Base-by-base conservation (phyloP, 2,329 filamentous ascomycete species). In the Didymella keratinophila region DNA sequence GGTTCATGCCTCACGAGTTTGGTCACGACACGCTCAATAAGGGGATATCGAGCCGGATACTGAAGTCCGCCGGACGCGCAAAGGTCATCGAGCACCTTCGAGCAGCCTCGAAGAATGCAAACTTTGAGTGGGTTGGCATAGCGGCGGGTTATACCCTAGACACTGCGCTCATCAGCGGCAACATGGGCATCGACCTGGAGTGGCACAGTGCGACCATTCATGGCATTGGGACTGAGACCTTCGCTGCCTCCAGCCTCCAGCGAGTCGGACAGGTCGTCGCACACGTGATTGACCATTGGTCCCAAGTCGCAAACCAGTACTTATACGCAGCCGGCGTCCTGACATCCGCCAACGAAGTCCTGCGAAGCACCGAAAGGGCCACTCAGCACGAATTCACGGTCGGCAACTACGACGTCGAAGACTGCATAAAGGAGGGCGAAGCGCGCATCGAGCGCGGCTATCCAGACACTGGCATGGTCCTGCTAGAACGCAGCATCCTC, bases 1-100 rank as follows among this genome's bases (percentile, higher is more conserved):
- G 76, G 16, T 77, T 80, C 63, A 72, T 81, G 27, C 78, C 79
- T 11, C 69, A 74, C 27, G 79, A 81, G 54, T 81, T 78, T 59
- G 78, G 76, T 42, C 74, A 72, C 36, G 69, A 73, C 49, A 64
- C 71, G 23, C 60, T 75, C 28, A 78, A 78, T 58, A 42, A 55
- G 16, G 45, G 48, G 4, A 63, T 78, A 8, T 70, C 73, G 46
- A 51, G 58, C 14, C 70, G 76, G 9, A 54, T 78, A 11, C 65
- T 72, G 18, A 72, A 71, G 10, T 65, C 64, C 36, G 62, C 56
- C 11, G 72, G 69, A 42, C 69, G 72, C 18, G 70, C 69, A 10
- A 68, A 68, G 28, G 63, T 73, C 2, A 67, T 78, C 18, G 42
- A 70, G 9, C 69, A 78, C 52, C 62, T 79, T 21, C 56, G 59